Base-by-base conservation (phyloP, 1,284 basidiomycete species). In the Microbotryum intermedium region DNA sequence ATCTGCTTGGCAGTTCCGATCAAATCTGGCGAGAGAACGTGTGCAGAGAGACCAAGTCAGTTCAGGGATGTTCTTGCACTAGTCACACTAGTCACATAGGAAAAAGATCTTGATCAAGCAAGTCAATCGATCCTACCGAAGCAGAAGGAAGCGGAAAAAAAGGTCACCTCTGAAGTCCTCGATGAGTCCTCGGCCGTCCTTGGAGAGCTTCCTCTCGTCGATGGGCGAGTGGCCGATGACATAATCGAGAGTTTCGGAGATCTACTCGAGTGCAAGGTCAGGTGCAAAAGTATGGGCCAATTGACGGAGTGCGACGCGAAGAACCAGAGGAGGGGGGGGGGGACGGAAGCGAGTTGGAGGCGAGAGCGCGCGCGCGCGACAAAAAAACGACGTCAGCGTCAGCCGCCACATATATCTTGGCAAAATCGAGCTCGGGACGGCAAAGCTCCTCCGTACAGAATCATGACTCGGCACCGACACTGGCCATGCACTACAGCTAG, bases 111-210 rank as follows among this genome's bases (percentile, higher is more conserved):
- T 16, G 3, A n/a, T 7, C 3, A 7, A 6, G 49, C 53, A 3
- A 49, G 29, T 21, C 11, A 29, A 52, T 39, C 26, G 29, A n/a
- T 2, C 9, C 4, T 18, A 8, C 4, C 1, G 26, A 45, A 16
- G n/a, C 6, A 6, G 13, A n/a, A 16, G 49, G 11, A 13, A 57
- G 71, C 62, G 18, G 1, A 39, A 39, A 34, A 39, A 39, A 39
- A 1, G 16, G 34, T 39, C 55, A 71, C 74, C 82, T 47, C 83
- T 82, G 20, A 81, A 75, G 72, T 94, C 90, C 57, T 83, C 77
- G 50, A 92, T 77, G 64, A 97, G 83, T 63, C 82, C 82, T 67
- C 81, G 80, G 57, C 90, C 90, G 16, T 90, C 86, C 1, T 81
- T 77, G 0, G 87, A 90, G 54, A 95, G 82, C 72, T 83, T 79